These are phyloP conservation scores for Epichloe aotearoae DNA, from an alignment of 2,329 filamentous ascomycete species.

Conservation along the genomic window DNA sequence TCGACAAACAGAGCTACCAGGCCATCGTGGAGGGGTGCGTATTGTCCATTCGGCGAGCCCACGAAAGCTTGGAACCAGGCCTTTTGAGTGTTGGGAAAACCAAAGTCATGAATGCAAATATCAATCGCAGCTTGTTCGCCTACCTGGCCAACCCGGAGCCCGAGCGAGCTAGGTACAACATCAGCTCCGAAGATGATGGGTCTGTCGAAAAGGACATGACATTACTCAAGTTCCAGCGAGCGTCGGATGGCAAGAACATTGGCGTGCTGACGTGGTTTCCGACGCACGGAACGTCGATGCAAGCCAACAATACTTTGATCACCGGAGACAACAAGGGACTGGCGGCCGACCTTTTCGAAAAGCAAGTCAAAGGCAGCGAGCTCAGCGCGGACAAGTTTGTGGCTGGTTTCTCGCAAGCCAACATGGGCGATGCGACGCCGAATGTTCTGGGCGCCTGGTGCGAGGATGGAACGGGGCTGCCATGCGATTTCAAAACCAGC, in stretches of 20 bases:
- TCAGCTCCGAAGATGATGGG: constrained; percentile 22
- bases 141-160: constrained; percentile 69
- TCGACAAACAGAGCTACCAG: constrained; percentile 71
- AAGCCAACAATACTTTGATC: constrained; percentile 79
- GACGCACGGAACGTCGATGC: constrained; percentile 80
- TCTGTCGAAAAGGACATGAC: constrained; percentile 64
- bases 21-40: constrained; percentile 78
- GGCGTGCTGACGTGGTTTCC: constrained; percentile 86
- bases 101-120: constrained; percentile 57
- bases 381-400: constrained; percentile 58
- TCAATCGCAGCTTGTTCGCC: constrained; percentile 73
- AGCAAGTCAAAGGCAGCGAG: constrained; percentile 41
- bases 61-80: constrained; percentile 43
- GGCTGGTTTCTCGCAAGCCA: constrained; percentile 82
- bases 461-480: constrained; percentile 61
- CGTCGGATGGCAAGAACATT: constrained; percentile 57
- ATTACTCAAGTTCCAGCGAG: constrained; percentile 59
- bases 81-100: constrained; percentile 49
- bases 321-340: constrained; percentile 91
- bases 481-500: constrained; percentile 63
- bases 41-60: constrained; percentile 65
- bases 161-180: constrained; percentile 55
- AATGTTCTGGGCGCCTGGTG: constrained; percentile 78
- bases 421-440: constrained; percentile 78
- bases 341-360: constrained; percentile 71